phyloP scores from a whole-genome alignment of 371 early-diverging fungal genomes.

The Parasitella parasitica region DNA sequence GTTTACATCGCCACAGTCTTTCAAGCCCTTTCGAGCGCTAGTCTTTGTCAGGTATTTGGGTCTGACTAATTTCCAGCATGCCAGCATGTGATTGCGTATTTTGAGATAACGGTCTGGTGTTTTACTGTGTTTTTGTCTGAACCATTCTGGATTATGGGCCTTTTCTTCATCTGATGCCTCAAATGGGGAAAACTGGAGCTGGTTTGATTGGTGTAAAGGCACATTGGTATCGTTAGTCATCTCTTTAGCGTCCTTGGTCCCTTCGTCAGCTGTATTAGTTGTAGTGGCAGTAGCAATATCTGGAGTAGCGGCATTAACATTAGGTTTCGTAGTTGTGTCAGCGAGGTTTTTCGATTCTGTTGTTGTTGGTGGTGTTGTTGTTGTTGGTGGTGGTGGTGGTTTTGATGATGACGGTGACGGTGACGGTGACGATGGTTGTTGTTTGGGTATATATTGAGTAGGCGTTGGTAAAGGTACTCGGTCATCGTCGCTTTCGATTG shows the following conservation, averaged over 20 bases:
- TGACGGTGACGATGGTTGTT: too few species aligned
- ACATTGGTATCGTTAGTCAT: background rate
- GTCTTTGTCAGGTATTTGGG: constrained; percentile 71
- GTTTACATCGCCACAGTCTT: constrained; percentile 87
- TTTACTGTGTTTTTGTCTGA: constrained; percentile 69
- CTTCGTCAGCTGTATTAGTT: background rate
- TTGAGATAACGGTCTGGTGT: constrained; percentile 86
- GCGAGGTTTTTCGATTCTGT: background rate
- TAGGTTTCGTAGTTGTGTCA: too few species aligned
- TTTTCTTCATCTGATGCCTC: constrained; percentile 62
- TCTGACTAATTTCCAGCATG: constrained; percentile 64
- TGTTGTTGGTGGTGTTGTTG: background rate
- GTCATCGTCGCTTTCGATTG: background rate
- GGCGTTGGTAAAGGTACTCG: background rate
- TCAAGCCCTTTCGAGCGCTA: constrained; percentile 34
- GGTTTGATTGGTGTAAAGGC: background rate
- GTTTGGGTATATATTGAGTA: background rate
- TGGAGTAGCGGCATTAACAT: background rate
- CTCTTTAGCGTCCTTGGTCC: background rate
- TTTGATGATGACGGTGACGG: too few species aligned
- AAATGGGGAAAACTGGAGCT: constrained; percentile 14
- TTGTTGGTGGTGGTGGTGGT: too few species aligned
- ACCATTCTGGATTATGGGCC: constrained; percentile 71
- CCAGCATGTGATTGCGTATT: constrained; percentile 84
- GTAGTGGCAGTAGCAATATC: background rate